Evolutionary conservation across 2,329 filamentous ascomycete genomes (phyloP).

Genomic region (Metarhizium humberi): DNA sequence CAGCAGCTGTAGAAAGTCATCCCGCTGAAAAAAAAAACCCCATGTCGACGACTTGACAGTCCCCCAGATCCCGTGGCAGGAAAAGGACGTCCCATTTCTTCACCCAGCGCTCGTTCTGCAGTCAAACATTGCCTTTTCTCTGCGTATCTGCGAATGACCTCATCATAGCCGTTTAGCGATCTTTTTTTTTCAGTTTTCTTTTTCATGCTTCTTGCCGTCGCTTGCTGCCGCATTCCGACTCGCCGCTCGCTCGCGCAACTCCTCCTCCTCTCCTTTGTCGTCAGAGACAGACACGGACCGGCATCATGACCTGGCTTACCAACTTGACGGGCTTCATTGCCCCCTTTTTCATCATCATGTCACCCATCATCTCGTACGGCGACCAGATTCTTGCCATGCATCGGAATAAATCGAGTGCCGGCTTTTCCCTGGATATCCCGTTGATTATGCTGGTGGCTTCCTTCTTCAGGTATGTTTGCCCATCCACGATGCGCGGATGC

Average conservation of each 20-base stretch:
- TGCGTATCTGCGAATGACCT: background rate
- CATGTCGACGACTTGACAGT: no score
- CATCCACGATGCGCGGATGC: slow-evolving; percentile 4
- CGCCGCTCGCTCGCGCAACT: background rate
- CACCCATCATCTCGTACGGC: slow-evolving; percentile 55
- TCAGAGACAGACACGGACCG: background rate
- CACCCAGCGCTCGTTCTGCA: background rate
- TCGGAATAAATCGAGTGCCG: slow-evolving; percentile 52
- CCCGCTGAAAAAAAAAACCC: no score
- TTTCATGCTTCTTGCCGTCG: background rate
- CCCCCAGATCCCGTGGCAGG: no score
- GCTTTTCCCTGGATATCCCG: slow-evolving; percentile 63
- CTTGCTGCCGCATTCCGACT: background rate
- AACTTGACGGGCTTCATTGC: slow-evolving; percentile 46
- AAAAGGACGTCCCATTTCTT: background rate
- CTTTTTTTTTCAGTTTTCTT: background rate
- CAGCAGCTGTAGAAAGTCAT: no score
- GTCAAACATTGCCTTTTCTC: background rate
- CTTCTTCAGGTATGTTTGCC: slow-evolving; percentile 46
- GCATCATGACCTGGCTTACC: slow-evolving; percentile 34
- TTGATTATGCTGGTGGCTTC: slow-evolving; percentile 65
- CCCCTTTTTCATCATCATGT: slow-evolving; percentile 54
- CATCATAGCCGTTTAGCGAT: background rate
- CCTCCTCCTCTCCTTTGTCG: background rate
- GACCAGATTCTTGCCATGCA: slow-evolving; percentile 60